Conservation (phyloP, 352 stramenopile species). For the Phytophthora pluvialis region DNA sequence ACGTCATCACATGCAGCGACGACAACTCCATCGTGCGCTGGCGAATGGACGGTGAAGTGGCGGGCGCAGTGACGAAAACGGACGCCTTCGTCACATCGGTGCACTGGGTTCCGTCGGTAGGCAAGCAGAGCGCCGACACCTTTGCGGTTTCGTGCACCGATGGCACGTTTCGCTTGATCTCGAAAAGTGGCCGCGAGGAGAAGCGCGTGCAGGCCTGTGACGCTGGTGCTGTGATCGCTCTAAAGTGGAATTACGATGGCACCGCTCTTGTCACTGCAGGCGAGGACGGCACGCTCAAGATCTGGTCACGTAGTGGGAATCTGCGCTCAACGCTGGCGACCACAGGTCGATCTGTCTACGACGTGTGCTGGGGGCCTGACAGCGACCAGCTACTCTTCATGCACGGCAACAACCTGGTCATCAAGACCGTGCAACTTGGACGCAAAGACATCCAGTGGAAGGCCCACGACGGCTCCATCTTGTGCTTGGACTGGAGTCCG, state of each 20-base stretch:
- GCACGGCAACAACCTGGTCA: slow-evolving; percentile 88
- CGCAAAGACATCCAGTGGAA: slow-evolving; percentile 91
- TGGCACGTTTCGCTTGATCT: slow-evolving; percentile 90
- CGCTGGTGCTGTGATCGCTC: slow-evolving; percentile 85
- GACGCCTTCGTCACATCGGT: slow-evolving; percentile 82
- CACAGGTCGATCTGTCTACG: slow-evolving; percentile 85
- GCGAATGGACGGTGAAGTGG: slow-evolving; percentile 87
- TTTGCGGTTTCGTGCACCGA: slow-evolving; percentile 93
- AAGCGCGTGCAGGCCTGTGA: slow-evolving; percentile 90
- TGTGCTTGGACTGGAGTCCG: slow-evolving; percentile 94
- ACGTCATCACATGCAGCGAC: slow-evolving; percentile 88
- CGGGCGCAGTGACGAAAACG: slow-evolving; percentile 69
- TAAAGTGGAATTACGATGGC: slow-evolving; percentile 94
- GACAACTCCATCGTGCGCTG: slow-evolving; percentile 86
- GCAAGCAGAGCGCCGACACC: slow-evolving; percentile 81
- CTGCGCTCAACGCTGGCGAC: slow-evolving; percentile 89
- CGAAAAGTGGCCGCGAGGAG: slow-evolving; percentile 91
- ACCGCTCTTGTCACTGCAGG: slow-evolving; percentile 90
- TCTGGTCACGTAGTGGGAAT: slow-evolving; percentile 90
- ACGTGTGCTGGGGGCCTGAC: slow-evolving; percentile 91
- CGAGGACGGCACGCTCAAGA: slow-evolving; percentile 94
- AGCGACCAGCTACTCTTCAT: slow-evolving; percentile 92
- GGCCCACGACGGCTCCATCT: slow-evolving; percentile 90
- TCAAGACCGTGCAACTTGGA: slow-evolving; percentile 92
- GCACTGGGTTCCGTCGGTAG: slow-evolving; percentile 84